Percentiles rank a stretch among this genome's conserved stretches.
Conservation (phyloP, 768 basidiomycete genomes). For the Suillus subluteus region DNA sequence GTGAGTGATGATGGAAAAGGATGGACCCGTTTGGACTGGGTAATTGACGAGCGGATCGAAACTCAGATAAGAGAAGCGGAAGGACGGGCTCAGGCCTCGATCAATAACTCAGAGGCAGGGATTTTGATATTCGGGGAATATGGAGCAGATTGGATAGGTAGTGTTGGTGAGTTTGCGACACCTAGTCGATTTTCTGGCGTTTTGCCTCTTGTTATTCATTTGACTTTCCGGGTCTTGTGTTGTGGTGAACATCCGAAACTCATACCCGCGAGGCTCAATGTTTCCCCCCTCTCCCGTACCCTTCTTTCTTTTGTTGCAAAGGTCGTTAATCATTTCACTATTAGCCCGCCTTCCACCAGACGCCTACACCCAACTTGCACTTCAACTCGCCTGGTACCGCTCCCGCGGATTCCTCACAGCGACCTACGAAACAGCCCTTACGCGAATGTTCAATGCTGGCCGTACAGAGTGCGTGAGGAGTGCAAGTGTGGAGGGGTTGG, state of each 20-base stretch:
- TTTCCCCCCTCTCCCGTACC: not conserved
- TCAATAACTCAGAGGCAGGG: conserved; percentile 81
- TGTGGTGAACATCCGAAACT: not conserved
- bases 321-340: not conserved
- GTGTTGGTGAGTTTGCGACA: conserved; percentile 51
- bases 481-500: conserved; percentile 68
- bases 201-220: not conserved
- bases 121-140: conserved; percentile 83
- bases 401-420: conserved; percentile 79
- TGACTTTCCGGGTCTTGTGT: not conserved
- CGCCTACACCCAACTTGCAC: conserved; percentile 87
- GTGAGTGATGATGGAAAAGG: conserved; percentile 10
- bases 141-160: conserved; percentile 88
- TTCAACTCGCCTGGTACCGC: conserved; percentile 91
- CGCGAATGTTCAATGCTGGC: conserved; percentile 83
- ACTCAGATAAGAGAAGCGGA: conserved; percentile 63
- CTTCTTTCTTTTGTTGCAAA: not conserved
- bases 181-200: not conserved
- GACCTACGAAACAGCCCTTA: conserved; percentile 92
- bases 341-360: conserved; percentile 68
- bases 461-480: conserved; percentile 81
- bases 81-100: conserved; percentile 55
- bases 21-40: conserved; percentile 78
- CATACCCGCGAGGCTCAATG: not conserved
- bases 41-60: conserved; percentile 60